Percentiles rank a stretch among this genome's conserved stretches.
Evolutionary conservation across 495 filamentous ascomycete genomes (phyloP).

Genomic region (Alectoria sarmentosa): DNA sequence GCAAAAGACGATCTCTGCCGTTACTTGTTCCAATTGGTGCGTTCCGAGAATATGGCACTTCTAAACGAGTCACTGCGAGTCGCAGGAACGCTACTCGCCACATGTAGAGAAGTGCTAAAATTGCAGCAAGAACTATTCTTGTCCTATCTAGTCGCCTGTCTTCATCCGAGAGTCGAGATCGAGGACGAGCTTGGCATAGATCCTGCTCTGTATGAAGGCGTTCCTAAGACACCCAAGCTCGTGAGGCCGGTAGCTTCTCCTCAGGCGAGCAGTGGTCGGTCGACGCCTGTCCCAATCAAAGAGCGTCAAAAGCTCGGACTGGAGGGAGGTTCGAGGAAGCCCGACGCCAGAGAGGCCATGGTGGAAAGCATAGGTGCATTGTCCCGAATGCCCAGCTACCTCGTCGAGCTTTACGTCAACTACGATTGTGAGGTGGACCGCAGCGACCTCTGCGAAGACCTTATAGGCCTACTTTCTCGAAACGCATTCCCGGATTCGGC

Average conservation of each 20-base stretch:
- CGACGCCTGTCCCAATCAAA: slow-evolving; percentile 88
- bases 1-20: slow-evolving; percentile 92
- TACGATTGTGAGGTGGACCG: slow-evolving; percentile 96
- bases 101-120: slow-evolving; percentile 87
- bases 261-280: slow-evolving; percentile 70
- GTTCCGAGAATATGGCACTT: slow-evolving; percentile 91
- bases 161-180: slow-evolving; percentile 89
- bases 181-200: slow-evolving; percentile 85
- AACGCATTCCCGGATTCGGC: slow-evolving; percentile 97
- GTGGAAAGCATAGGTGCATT: slow-evolving; percentile 92
- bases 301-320: slow-evolving; percentile 90
- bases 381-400: slow-evolving; percentile 84
- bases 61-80: slow-evolving; percentile 88
- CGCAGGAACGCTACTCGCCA: slow-evolving; percentile 81
- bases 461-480: slow-evolving; percentile 84
- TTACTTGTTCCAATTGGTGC: slow-evolving; percentile 92
- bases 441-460: slow-evolving; percentile 87
- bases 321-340: slow-evolving; percentile 85
- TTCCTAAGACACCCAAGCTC: slow-evolving; percentile 82
- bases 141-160: slow-evolving; percentile 87
- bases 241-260: slow-evolving; percentile 69
- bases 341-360: slow-evolving; percentile 96
- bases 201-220: slow-evolving; percentile 84
- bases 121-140: slow-evolving; percentile 96
- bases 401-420: slow-evolving; percentile 94